Base-by-base conservation (phyloP, 371 early-diverging fungal genomes). In the Rhizopus delemar region DNA sequence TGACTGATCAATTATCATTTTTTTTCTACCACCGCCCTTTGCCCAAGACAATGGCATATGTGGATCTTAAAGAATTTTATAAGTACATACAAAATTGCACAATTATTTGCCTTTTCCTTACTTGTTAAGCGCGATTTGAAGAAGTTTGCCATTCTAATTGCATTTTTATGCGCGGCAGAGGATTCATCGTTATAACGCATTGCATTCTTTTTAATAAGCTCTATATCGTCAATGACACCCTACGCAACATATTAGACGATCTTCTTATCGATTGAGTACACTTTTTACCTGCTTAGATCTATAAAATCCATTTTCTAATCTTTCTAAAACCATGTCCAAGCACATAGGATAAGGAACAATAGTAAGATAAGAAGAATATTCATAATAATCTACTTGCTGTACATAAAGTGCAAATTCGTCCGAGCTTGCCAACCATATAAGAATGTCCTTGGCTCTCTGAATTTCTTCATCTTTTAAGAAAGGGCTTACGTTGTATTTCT, bases 321-420 rank as follows among this genome's bases (percentile, higher is more conserved):
- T 79, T 34, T 83, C 79, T 5, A 59, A 48, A 12, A 91, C 74
- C 33, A 82, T 77, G 36, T 83, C 77, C 28, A 91, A 59, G 49
- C 88, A 88, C 22, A 89, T 84, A 0, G 91, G 91, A 43, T 91
- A 90, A 0, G 91, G 87, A 31, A 91, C 71, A 34, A 77, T 59
- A 9, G 79, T 66, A 41, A 87, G 70, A 68, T 91, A 91, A 41
- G 83, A 77, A 0, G 87, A 82, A 50, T 88, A 88, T 8, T 71
- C 76, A 51, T 70, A 80, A 60, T 82, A 87, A 53, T 89, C 85
- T 13, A 91, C 91, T 54, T 83, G 80, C 1, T 78, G 74, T 22
- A 86, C 82, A 69, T 89, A 91, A 48, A 86, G 78, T 33, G 57
- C 74, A 52, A 85, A 84, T 7, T 83, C 85, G 0, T 74, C 71